Evolutionary conservation across 495 filamentous ascomycete genomes (phyloP).

Genomic region (Aspergillus heteromorphus): DNA sequence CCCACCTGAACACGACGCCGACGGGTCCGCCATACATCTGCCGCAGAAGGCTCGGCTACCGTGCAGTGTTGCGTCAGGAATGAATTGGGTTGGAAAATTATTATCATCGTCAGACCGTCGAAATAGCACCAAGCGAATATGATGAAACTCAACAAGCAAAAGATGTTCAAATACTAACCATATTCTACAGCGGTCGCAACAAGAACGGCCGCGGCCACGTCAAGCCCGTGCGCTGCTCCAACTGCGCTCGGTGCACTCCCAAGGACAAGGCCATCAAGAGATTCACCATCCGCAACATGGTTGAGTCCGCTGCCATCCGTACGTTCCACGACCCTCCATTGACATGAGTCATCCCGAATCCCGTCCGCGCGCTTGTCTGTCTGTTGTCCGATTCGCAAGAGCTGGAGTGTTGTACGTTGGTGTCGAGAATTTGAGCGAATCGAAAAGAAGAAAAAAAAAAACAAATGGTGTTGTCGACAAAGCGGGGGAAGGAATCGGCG

Average conservation of each 20-base stretch:
- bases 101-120: too few species aligned
- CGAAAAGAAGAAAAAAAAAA: too few species aligned
- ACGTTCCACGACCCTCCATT: slow-evolving; percentile 46
- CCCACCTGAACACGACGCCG: slow-evolving; percentile 27
- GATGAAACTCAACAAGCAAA: neutral
- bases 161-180: slow-evolving; percentile 13
- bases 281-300: slow-evolving; percentile 99
- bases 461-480: too few species aligned
- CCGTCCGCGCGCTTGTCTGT: slow-evolving; percentile 12
- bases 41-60: neutral
- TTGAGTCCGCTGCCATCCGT: slow-evolving; percentile 99
- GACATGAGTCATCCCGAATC: neutral
- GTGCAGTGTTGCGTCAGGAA: neutral
- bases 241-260: slow-evolving; percentile 99
- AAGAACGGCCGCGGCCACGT: slow-evolving; percentile 99
- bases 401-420: neutral
- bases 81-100: too few species aligned
- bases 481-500: neutral
- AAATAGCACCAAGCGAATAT: neutral
- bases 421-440: neutral
- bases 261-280: slow-evolving; percentile 99
- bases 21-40: slow-evolving; percentile 15
- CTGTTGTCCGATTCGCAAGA: slow-evolving; percentile 10
- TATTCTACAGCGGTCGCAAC: slow-evolving; percentile 76
- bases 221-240: slow-evolving; percentile 99